Percentiles rank a stretch among this genome's conserved stretches.
Evolutionary conservation across 192 early-diverging fungal genomes (phyloP).

Genomic region (Cladochytrium replicatum): DNA sequence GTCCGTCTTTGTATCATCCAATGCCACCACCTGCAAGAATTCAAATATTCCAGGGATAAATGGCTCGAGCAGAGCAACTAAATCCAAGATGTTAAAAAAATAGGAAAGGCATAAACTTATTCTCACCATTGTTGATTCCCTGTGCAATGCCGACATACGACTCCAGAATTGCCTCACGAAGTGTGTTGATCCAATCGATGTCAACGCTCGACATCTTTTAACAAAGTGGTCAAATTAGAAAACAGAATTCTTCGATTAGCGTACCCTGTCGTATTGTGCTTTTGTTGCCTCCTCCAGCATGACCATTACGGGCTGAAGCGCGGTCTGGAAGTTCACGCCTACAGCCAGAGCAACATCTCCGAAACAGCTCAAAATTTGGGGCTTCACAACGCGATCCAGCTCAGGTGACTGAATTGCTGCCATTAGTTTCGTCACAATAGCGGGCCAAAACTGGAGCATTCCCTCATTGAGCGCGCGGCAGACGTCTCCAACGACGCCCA

Average conservation of each 20-base stretch:
- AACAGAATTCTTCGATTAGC: too few relatives aligned
- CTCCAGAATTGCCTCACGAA: conserved; percentile 85
- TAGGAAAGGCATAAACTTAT: too few relatives aligned
- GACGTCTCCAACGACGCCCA: conserved; percentile 94
- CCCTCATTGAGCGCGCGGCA: conserved; percentile 73
- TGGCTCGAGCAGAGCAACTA: conserved; percentile 50
- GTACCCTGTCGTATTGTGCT: too few relatives aligned
- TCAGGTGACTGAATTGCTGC: conserved; percentile 49
- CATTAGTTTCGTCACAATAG: too few relatives aligned
- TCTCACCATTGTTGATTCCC: conserved; percentile 70
- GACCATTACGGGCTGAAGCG: conserved; percentile 72
- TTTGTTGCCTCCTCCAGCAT: conserved; percentile 68
- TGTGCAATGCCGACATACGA: conserved; percentile 95
- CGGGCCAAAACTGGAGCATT: too few relatives aligned
- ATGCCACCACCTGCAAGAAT: conserved; percentile 63
- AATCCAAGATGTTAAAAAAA: conserved; percentile 9
- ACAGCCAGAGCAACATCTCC: conserved; percentile 96
- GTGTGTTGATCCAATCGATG: conserved; percentile 75
- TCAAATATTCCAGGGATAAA: conserved; percentile 64
- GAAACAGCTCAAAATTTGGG: conserved; percentile 88
- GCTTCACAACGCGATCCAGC: conserved; percentile 80
- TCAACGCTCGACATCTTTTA: too few relatives aligned
- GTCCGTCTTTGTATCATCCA: conserved; percentile 54
- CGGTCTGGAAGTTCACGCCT: conserved; percentile 69
- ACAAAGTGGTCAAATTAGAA: too few relatives aligned